Evolutionary conservation across 1,284 basidiomycete species (phyloP).

Genomic region (Ceratobasidium papillatum): DNA sequence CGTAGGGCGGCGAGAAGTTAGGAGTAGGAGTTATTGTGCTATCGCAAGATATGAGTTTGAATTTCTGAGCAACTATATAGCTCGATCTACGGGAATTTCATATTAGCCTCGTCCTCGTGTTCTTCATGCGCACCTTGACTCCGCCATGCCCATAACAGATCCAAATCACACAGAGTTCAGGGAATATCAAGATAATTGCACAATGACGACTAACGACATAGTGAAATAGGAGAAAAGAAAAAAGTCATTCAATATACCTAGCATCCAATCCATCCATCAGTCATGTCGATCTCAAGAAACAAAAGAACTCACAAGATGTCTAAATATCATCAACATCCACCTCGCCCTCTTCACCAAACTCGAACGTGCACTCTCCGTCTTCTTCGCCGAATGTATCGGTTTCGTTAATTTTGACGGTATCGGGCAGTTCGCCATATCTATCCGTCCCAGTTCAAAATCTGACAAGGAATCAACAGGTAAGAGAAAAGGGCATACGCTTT

Average conservation of each 20-base stretch:
- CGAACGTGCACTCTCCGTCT: constrained; percentile 88
- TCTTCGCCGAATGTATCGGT: constrained; percentile 92
- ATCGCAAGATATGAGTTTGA: too few relatives aligned
- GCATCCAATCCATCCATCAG: background rate
- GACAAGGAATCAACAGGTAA: background rate
- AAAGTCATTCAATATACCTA: constrained; percentile 26
- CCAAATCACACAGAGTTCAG: constrained; percentile 1
- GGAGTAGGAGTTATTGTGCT: too few relatives aligned
- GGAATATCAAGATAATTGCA: constrained; percentile 34
- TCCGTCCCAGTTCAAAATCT: background rate
- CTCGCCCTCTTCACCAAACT: constrained; percentile 84
- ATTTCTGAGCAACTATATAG: too few relatives aligned
- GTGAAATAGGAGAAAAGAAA: constrained; percentile 1
- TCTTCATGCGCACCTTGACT: background rate
- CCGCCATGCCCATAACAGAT: background rate
- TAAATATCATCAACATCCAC: constrained; percentile 57
- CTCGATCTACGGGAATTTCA: background rate
- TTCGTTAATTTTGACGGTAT: constrained; percentile 99
- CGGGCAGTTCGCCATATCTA: constrained; percentile 82
- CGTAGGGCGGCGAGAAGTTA: too few relatives aligned
- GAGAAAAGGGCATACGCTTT: constrained; percentile 51
- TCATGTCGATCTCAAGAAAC: background rate
- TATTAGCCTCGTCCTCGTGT: background rate
- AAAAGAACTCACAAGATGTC: constrained; percentile 44
- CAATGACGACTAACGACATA: constrained; percentile 30